Base-by-base conservation (phyloP, 345 rosid species). In the Toxicodendron radicans region DNA sequence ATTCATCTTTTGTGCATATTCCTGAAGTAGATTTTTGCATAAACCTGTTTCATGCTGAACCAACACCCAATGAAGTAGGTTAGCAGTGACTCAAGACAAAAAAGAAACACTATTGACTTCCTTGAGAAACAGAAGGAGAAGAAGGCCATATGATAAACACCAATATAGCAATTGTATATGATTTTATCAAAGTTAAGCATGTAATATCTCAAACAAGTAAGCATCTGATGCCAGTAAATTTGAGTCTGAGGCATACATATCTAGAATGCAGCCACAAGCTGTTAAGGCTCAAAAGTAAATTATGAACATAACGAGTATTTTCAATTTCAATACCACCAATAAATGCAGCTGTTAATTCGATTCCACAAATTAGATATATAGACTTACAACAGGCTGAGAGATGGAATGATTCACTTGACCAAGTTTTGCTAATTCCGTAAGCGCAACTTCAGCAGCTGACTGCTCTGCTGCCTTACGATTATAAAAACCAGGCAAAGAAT, bases 381-480 rank as follows among this genome's bases (percentile, higher is more conserved):
- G 75, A 79, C 97, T 89, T 86, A 95, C 99, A 62, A 93, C 79
- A 70, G 99, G 97, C 45, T 72, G 89, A 53, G 96, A 84, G 70
- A 88, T 86, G 84, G 81, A 68, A 61, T 84, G 76, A 58, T 76
- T 72, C 58, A 86, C 80, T 75, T 86, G 86, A 67, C 89, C 88
- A 51, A 87, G 75, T 73, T 90, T 95, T 1, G 92, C 80, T 66
- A 93, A 72, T 81, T 88, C 95, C 69, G 57, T 10, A 33, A 95
- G 91, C 72, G 98, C 97, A 70, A 91, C 93, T 85, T 91, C 98
- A 0, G 98, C 98, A 78, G 98, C 98, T 10, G 99, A 93, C 49
- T 95, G 98, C 81, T 95, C 98, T 0, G 99, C 97, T 71, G 98
- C 97, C 85, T 93, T 93, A 64, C 98, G 92, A 78, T 93, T 95